These are phyloP conservation scores for Terana coerulea DNA, from an alignment of 768 basidiomycete species.

Conservation along the genomic window DNA sequence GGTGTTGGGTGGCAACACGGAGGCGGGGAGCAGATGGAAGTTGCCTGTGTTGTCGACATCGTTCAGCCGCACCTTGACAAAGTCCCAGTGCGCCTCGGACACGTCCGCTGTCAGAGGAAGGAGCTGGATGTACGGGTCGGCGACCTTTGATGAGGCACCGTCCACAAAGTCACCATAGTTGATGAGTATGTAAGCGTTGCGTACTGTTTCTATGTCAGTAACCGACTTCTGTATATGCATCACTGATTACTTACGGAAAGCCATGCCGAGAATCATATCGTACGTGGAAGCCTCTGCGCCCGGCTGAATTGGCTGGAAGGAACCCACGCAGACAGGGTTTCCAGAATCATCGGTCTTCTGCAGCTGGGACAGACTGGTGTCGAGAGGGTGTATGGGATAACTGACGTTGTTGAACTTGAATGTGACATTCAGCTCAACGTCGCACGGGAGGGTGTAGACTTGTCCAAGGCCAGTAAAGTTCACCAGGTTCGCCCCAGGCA, in stretches of 20 bases:
- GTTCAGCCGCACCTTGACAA: slow-evolving; percentile 27
- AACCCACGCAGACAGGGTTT: slow-evolving; percentile 27
- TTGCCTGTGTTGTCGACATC: slow-evolving; percentile 28
- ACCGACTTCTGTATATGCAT: neutral
- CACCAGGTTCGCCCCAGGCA: slow-evolving; percentile 27
- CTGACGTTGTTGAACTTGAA: slow-evolving; percentile 30
- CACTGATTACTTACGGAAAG: slow-evolving; percentile 29
- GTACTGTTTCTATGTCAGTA: slow-evolving; percentile 30
- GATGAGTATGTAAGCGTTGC: slow-evolving; percentile 34
- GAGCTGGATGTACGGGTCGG: slow-evolving; percentile 32
- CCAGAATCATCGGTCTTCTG: slow-evolving; percentile 24
- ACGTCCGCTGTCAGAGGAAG: slow-evolving; percentile 23
- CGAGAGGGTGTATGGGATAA: slow-evolving; percentile 33
- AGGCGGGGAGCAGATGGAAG: slow-evolving; percentile 23
- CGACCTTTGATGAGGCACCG: slow-evolving; percentile 25
- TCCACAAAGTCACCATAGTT: slow-evolving; percentile 34
- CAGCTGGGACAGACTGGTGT: slow-evolving; percentile 24
- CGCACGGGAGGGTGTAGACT: slow-evolving; percentile 32
- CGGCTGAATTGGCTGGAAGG: slow-evolving; percentile 31
- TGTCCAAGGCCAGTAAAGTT: slow-evolving; percentile 18
- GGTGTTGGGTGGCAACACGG: slow-evolving; percentile 17
- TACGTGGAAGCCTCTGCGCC: slow-evolving; percentile 16
- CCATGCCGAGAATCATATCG: slow-evolving; percentile 35
- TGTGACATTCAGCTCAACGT: slow-evolving; percentile 29
- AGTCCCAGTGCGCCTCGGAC: slow-evolving; percentile 28